These are phyloP conservation scores for Raphidocelis subcapitata DNA, from an alignment of 139 green algal genomes.

Conservation along the genomic window DNA sequence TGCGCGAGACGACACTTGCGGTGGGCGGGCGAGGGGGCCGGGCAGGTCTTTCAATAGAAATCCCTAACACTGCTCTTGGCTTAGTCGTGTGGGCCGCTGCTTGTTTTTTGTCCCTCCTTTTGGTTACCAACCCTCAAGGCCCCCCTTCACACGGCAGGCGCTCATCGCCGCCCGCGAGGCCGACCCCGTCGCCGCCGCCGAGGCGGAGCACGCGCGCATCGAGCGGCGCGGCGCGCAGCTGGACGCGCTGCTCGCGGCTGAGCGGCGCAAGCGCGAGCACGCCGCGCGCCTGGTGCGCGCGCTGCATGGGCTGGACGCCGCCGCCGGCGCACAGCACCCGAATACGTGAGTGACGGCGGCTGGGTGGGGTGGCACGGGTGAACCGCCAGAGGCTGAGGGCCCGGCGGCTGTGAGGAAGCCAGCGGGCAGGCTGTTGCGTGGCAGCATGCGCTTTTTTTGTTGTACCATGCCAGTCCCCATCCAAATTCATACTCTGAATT, in stretches of 20 bases:
- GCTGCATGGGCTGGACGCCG: constrained; percentile 8
- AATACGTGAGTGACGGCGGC: too few relatives aligned
- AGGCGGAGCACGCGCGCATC: not conserved
- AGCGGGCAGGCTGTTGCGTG: too few relatives aligned
- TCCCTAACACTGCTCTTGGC: not conserved
- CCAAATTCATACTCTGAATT: not conserved
- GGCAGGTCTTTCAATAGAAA: not conserved
- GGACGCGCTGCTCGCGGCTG: constrained; percentile 5
- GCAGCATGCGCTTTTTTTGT: too few relatives aligned
- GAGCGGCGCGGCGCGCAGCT: constrained; percentile 9
- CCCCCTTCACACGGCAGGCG: constrained; percentile 1
- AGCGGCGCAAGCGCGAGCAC: constrained; percentile 11
- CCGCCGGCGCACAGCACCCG: too few relatives aligned
- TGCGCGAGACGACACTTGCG: constrained; percentile 10
- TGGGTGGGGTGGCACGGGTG: too few relatives aligned
- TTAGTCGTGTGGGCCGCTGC: too few relatives aligned
- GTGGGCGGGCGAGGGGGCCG: not conserved
- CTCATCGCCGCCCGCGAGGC: not conserved
- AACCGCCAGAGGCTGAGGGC: too few relatives aligned
- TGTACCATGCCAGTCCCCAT: too few relatives aligned
- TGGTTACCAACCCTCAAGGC: not conserved
- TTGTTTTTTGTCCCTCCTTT: too few relatives aligned
- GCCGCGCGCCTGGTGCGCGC: constrained; percentile 11
- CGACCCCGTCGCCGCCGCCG: constrained; percentile 1
- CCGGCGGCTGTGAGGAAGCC: too few relatives aligned